Evolutionary conservation across 768 basidiomycete genomes (phyloP).

Genomic region (Boletus sp.): DNA sequence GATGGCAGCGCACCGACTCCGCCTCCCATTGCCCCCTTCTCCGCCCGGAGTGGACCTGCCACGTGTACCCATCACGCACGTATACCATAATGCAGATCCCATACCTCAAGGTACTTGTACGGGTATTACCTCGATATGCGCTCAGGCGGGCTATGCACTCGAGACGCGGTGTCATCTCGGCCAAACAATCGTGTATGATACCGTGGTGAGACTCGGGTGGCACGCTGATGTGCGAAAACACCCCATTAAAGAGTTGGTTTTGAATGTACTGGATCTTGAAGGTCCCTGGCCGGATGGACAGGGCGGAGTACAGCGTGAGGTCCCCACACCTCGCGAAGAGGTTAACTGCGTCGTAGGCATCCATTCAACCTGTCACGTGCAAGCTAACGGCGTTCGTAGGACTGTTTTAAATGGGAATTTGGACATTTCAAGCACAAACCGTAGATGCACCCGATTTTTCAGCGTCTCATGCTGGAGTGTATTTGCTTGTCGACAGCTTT

Average conservation of each 20-base stretch:
- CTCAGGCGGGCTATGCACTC: constrained; percentile 62
- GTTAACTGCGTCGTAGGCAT: constrained; percentile 56
- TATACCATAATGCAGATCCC: constrained; percentile 72
- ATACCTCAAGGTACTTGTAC: constrained; percentile 60
- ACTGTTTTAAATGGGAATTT: constrained; percentile 79
- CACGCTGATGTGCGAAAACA: constrained; percentile 53
- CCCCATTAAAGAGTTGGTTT: constrained; percentile 51
- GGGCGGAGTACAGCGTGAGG: constrained; percentile 41
- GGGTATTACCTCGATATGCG: constrained; percentile 49
- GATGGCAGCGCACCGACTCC: constrained; percentile 57
- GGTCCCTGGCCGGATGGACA: constrained; percentile 37
- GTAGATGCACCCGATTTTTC: neutral
- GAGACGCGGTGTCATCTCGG: constrained; percentile 64
- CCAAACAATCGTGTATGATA: constrained; percentile 62
- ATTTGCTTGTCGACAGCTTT: constrained; percentile 1
- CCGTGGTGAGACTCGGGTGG: constrained; percentile 62
- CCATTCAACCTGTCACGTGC: neutral
- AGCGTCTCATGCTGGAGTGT: neutral
- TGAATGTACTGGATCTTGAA: constrained; percentile 49
- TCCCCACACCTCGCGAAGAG: constrained; percentile 59
- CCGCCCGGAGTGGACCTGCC: constrained; percentile 8
- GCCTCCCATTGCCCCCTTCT: constrained; percentile 52
- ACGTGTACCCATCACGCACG: constrained; percentile 37
- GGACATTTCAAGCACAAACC: constrained; percentile 38
- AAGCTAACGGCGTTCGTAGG: constrained; percentile 39